Base-by-base conservation (phyloP, 2,329 filamentous ascomycete genomes). In the Arthrobotrys iridis region DNA sequence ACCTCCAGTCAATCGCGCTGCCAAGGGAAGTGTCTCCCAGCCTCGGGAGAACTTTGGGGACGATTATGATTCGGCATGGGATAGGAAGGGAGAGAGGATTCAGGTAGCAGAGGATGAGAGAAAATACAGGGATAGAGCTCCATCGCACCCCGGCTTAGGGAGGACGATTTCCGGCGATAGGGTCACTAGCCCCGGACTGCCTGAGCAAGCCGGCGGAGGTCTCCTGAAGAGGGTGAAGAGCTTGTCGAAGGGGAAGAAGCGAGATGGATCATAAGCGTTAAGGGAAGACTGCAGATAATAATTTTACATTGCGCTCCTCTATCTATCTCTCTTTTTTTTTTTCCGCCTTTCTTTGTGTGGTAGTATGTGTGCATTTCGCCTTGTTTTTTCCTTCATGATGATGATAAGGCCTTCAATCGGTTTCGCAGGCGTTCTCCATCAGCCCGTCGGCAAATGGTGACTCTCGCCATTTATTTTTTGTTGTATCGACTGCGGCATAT, bases 21-120 rank as follows among this genome's bases (percentile, higher is more conserved):
- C 81, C 2, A 78, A 81, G 20, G 79, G 81, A 6, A 82, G 80
- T 24, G 80, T 80, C 10, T 78, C 72, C 20, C 82, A 84, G 77
- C 87, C 88, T 72, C 84, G 84, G 72, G 96, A 94, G 81, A 92
- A 93, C 0, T 97, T 96, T 84, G 93, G 93, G 81, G 86, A 88
- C 59, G 93, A 97, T 77, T 96, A 91, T 78, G 88, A 90, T 77
- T 84, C 86, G 55, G 88, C 87, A 10, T 90, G 89, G 79, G 88
- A 89, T 57, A 88, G 83, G 80, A 91, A 91, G 81, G 87, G 87
- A 18, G 85, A 86, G 30, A 84, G 84, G 62, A 88, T 90, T 33
- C 80, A 79, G 2, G 79, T 81, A 60, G 79, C 79, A n/a, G 81
- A 82, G 63, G 79, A 85, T 82, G 64, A 83, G 84, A 74, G 83